Evolutionary conservation across 2,329 filamentous ascomycete genomes (phyloP).

Genomic region (Cytospora piceae): DNA sequence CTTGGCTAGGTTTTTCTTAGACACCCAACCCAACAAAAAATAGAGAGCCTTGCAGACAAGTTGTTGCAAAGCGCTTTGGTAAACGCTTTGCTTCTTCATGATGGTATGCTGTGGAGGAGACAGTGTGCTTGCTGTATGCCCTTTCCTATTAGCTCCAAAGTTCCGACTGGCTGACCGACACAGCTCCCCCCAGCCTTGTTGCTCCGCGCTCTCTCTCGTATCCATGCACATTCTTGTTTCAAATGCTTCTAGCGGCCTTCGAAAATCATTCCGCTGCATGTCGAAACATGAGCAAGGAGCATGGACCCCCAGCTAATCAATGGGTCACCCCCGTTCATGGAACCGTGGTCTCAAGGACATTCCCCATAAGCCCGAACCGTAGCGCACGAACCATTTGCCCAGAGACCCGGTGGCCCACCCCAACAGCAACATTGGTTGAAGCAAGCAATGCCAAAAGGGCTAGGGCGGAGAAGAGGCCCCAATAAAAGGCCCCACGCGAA

Average conservation of each 20-base stretch:
- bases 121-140: too few relatives aligned
- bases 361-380: constrained; percentile 7
- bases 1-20: not conserved
- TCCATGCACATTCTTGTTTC: constrained; percentile 24
- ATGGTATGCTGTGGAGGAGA: too few relatives aligned
- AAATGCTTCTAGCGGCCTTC: constrained; percentile 31
- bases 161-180: not conserved
- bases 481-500: not conserved
- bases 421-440: not conserved
- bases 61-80: too few relatives aligned
- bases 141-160: not conserved
- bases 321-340: constrained; percentile 7
- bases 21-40: not conserved
- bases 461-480: not conserved
- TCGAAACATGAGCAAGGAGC: constrained; percentile 27
- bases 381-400: constrained; percentile 19
- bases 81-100: too few relatives aligned
- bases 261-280: constrained; percentile 24
- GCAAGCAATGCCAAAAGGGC: not conserved
- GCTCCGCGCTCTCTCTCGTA: not conserved
- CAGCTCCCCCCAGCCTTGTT: not conserved
- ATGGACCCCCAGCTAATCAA: constrained; percentile 15
- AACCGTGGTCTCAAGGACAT: not conserved
- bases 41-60: too few relatives aligned
- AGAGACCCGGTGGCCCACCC: not conserved